Base-by-base conservation (phyloP, 495 filamentous ascomycete genomes). In the Parmelia sp. region DNA sequence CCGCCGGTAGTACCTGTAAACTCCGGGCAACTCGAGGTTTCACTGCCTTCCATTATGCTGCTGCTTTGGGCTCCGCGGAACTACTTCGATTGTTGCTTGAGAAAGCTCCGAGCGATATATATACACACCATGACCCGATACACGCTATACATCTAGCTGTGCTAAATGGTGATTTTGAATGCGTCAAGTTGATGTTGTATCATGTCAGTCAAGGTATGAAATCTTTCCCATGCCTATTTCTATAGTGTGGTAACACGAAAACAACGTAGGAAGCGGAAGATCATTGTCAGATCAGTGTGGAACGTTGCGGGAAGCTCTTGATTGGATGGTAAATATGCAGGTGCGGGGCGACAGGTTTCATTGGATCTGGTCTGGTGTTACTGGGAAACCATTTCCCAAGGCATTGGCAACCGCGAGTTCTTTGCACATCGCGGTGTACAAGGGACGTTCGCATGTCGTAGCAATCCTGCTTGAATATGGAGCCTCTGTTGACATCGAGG, bases 381-480 rank as follows among this genome's bases (percentile, higher is more conserved):
- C 11, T 25, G 8, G 14, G 6, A 11, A 23, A 17, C 4, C 1
- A 6, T 62, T 55, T 23, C 60, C 60, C 1, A 10, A 1, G 3
- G 1, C 2, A 8, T 40, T 27, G 7, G 1, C 0, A 0, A 12
- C 4, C 11, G 29, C 55, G 53, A 66, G 57, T 10, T 40, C 66
- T 12, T 59, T 72, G 17, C 68, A 73, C 17, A 42, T 65, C 9
- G 71, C 71, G 4, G 63, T 68, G 4, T 11, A 2, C 10, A 47
- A 44, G 4, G 68, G 63, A 2, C 31, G 63, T 27, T 39, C 44
- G 14, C 33, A 66, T 25, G 55, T 68, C 23, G 39, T 67, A 25
- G 21, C 37, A 25, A 58, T 59, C 15, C 55, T 73, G 14, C 45
- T 73, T 0, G 23, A 35, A 21, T 33, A 61, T 39, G 71, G 68